A percentile compares a stretch with the other conserved stretches of the same genome.
Evolutionary conservation across 2,329 filamentous ascomycete genomes (phyloP).

Genomic region (Ophiostoma sp.): DNA sequence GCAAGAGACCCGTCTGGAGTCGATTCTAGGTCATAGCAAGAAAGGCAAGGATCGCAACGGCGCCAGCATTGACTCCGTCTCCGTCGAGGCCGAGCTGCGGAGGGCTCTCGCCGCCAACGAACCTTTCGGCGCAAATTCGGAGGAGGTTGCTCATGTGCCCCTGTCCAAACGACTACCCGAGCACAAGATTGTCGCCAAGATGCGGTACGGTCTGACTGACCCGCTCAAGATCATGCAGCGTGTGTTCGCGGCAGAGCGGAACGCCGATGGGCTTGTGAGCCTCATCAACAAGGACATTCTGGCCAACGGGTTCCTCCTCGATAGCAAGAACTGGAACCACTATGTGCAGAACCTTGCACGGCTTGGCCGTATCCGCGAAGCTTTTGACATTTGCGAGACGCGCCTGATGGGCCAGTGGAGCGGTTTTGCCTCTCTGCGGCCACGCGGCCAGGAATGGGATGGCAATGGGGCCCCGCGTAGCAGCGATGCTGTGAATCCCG

Average conservation of each 20-base stretch:
- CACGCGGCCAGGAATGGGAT: background rate
- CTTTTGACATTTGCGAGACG: conserved; percentile 69
- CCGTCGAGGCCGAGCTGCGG: background rate
- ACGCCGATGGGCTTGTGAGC: conserved; percentile 46
- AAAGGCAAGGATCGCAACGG: background rate
- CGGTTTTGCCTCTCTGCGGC: conserved; percentile 55
- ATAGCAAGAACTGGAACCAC: conserved; percentile 74
- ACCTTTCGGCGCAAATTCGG: background rate
- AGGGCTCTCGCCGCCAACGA: background rate
- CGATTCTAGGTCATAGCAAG: conserved; percentile 16
- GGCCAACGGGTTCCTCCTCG: conserved; percentile 63
- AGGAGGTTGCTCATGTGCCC: background rate
- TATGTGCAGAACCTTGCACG: conserved; percentile 63
- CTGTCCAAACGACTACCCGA: conserved; percentile 18
- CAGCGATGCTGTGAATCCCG: too few species aligned
- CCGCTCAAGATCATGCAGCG: conserved; percentile 47
- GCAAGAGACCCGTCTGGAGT: conserved; percentile 17
- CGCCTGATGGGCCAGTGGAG: conserved; percentile 73
- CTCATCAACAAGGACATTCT: conserved; percentile 48
- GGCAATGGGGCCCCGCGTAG: background rate
- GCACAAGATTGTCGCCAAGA: conserved; percentile 38
- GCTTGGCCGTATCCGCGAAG: conserved; percentile 54
- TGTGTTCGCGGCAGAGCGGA: conserved; percentile 37
- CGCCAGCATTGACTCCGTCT: conserved; percentile 13
- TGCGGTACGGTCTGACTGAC: conserved; percentile 50